Conservation (phyloP, 2,329 filamentous ascomycete genomes). For the Albifimbria verrucaria region DNA sequence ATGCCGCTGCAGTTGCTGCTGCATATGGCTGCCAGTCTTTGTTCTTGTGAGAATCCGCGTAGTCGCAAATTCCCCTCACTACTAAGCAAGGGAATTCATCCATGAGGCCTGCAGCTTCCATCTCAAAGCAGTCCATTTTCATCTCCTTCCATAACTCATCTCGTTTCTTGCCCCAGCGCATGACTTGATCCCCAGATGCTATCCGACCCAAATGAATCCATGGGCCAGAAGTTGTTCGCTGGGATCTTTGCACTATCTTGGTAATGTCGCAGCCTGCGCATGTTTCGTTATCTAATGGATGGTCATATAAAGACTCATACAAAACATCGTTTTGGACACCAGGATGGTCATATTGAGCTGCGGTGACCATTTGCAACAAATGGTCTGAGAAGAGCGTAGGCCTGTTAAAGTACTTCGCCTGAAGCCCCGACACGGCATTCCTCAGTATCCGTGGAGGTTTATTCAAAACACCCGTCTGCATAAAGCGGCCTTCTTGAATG, state of each 20-base stretch:
- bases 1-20: conserved; percentile 25
- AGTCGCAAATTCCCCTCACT: conserved; percentile 33
- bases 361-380: conserved; percentile 1
- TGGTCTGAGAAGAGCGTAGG: conserved; percentile 1
- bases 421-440: conserved; percentile 8
- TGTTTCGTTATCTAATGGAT: neutral
- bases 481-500: conserved; percentile 3
- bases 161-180: conserved; percentile 23
- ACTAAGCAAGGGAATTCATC: conserved; percentile 22
- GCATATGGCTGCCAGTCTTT: conserved; percentile 31
- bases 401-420: conserved; percentile 6
- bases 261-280: neutral
- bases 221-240: neutral
- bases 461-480: conserved; percentile 5
- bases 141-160: conserved; percentile 19
- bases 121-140: conserved; percentile 18
- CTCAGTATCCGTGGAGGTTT: neutral
- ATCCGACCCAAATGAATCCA: conserved; percentile 15
- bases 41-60: conserved; percentile 34
- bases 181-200: conserved; percentile 28
- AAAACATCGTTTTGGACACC: neutral
- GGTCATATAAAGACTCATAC: neutral
- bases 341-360: neutral
- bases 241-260: neutral
- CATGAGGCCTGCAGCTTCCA: conserved; percentile 20